These are phyloP conservation scores for Suhomyces sp. DNA, from an alignment of 805 yeast genomes.

Conservation along the genomic window DNA sequence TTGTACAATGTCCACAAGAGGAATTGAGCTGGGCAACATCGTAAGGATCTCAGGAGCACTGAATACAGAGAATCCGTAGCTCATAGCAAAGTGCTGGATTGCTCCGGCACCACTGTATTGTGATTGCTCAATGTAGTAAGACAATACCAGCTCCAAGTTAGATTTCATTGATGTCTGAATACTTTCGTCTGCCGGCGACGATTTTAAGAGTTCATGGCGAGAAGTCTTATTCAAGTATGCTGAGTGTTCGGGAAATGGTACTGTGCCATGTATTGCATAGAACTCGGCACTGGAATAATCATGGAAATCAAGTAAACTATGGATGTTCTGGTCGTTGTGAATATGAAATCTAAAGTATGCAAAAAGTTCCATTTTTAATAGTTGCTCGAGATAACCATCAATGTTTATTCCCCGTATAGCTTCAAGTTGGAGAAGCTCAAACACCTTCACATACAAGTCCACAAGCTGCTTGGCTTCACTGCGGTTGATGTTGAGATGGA, in stretches of 20 bases:
- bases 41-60: conserved; percentile 24
- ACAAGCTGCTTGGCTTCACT: conserved; percentile 29
- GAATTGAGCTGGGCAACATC: conserved; percentile 30
- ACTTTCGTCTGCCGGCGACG: background rate
- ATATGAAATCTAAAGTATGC: background rate
- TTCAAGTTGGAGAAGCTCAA: conserved; percentile 25
- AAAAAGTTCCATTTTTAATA: background rate
- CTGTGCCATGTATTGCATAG: conserved; percentile 18
- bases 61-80: conserved; percentile 20
- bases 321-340: background rate
- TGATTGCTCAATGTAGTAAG: conserved; percentile 1
- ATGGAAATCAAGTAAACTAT: conserved; percentile 15
- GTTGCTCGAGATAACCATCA: background rate
- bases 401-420: background rate
- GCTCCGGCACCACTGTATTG: conserved; percentile 11
- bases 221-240: background rate
- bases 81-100: conserved; percentile 27
- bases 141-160: background rate
- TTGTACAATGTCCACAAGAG: conserved; percentile 27
- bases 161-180: background rate
- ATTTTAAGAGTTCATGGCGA: background rate
- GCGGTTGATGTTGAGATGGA: conserved; percentile 22
- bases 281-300: conserved; percentile 38
- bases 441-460: conserved; percentile 30
- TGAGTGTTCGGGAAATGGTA: conserved; percentile 18